phyloP scores from a whole-genome alignment of 23 red algal species.

The Cyanidioschyzon merolae region DNA sequence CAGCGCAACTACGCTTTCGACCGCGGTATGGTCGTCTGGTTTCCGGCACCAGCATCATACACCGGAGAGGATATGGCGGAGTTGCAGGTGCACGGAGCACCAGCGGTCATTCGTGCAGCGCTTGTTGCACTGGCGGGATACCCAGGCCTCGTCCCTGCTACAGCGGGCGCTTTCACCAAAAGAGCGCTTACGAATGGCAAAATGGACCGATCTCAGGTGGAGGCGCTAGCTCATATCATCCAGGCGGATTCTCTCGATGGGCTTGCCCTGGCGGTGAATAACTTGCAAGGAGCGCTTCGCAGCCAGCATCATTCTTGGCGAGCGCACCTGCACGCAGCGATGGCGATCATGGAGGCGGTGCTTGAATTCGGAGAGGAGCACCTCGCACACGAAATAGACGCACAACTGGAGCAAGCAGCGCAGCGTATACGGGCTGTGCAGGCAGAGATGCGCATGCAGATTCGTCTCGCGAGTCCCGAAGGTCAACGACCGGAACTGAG shows the following conservation, averaged over 20 bases:
- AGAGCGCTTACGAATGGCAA: constrained; percentile 69
- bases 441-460: neutral
- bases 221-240: neutral
- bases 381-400: neutral
- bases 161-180: constrained; percentile 74
- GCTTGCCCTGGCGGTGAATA: neutral
- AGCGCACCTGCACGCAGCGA: neutral
- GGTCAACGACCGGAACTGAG: neutral
- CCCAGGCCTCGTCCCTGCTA: constrained; percentile 31
- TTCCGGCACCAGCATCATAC: constrained; percentile 58
- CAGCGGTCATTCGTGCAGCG: constrained; percentile 53
- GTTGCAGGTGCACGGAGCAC: constrained; percentile 78
- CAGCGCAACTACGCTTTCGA: constrained; percentile 33
- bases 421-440: neutral
- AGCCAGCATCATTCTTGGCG: neutral
- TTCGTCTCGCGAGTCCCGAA: constrained; percentile 2
- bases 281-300: constrained; percentile 1
- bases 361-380: constrained; percentile 15
- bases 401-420: neutral
- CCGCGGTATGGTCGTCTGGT: constrained; percentile 58
- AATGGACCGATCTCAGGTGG: constrained; percentile 43
- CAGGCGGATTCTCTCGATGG: neutral
- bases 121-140: constrained; percentile 28
- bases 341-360: constrained; percentile 3
- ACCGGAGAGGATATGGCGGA: constrained; percentile 94